Evolutionary conservation across 108 stramenopile genomes (phyloP).

Genomic region (Pelagomonas calceolata): DNA sequence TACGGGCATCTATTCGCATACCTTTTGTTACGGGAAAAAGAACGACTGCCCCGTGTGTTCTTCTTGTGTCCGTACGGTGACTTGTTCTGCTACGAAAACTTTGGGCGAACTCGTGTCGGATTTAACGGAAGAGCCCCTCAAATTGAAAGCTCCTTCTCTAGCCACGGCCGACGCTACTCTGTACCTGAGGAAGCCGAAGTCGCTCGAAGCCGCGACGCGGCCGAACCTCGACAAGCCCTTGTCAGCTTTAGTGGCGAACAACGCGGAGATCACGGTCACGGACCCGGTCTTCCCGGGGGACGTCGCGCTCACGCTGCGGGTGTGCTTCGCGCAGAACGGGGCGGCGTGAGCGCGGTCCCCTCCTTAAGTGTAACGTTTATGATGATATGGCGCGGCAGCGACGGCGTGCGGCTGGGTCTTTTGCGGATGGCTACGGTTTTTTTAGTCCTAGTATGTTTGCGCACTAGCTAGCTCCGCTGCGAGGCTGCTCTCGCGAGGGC

Average conservation of each 20-base stretch:
- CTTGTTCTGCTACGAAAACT: constrained; percentile 36
- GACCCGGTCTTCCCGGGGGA: constrained; percentile 55
- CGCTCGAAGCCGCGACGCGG: constrained; percentile 67
- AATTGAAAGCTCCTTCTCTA: constrained; percentile 73
- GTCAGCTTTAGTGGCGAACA: constrained; percentile 59
- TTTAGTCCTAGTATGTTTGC: too few relatives aligned
- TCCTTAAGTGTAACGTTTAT: too few relatives aligned
- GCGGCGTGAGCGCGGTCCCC: too few relatives aligned
- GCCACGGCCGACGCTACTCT: constrained; percentile 57
- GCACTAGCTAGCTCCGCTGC: too few relatives aligned
- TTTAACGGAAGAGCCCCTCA: too few relatives aligned
- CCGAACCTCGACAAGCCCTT: constrained; percentile 74
- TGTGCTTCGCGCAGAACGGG: too few relatives aligned
- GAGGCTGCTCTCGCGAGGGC: too few relatives aligned
- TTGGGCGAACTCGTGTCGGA: constrained; percentile 64
- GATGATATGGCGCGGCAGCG: too few relatives aligned
- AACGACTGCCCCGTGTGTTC: constrained; percentile 80
- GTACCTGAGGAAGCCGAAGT: constrained; percentile 83
- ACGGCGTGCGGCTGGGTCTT: too few relatives aligned
- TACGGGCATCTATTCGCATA: constrained; percentile 67
- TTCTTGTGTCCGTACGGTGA: constrained; percentile 42
- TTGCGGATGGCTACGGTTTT: too few relatives aligned
- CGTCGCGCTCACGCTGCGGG: too few relatives aligned
- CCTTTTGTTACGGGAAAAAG: constrained; percentile 76
- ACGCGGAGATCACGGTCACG: constrained; percentile 79